Conservation (phyloP, 495 filamentous ascomycete species). For the Annulohypoxylon moriforme region DNA sequence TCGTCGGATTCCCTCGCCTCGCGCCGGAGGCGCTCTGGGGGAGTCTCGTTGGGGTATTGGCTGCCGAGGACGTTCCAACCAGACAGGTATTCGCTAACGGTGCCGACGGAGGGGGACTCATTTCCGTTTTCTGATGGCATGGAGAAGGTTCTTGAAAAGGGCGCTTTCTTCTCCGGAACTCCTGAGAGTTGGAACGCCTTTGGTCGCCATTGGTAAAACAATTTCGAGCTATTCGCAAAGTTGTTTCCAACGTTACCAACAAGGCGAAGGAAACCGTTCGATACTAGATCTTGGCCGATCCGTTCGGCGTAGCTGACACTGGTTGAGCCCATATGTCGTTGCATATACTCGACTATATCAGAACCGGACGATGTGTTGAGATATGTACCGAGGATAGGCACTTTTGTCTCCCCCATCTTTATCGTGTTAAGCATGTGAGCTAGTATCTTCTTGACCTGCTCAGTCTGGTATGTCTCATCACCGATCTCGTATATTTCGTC, state of each 20-base stretch:
- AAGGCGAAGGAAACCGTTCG: conserved; percentile 86
- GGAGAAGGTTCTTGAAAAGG: conserved; percentile 77
- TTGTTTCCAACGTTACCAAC: conserved; percentile 94
- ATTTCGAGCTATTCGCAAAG: conserved; percentile 96
- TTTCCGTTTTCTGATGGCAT: conserved; percentile 62
- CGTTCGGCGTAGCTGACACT: conserved; percentile 90
- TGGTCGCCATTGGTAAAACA: conserved; percentile 97
- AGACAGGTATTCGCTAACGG: conserved; percentile 86
- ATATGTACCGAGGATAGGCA: conserved; percentile 94
- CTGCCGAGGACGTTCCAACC: conserved; percentile 93
- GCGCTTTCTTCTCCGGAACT: conserved; percentile 85
- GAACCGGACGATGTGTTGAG: conserved; percentile 89
- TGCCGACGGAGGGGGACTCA: conserved; percentile 79
- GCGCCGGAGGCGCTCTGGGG: conserved; percentile 83
- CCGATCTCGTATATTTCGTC: conserved; percentile 89
- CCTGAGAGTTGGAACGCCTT: conserved; percentile 90
- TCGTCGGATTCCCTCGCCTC: conserved; percentile 94
- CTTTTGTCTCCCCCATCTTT: conserved; percentile 88
- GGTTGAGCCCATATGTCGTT: conserved; percentile 83
- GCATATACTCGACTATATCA: conserved; percentile 94
- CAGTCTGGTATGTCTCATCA: conserved; percentile 82
- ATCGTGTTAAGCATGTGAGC: conserved; percentile 87
- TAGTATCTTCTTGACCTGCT: conserved; percentile 90
- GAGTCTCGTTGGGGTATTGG: conserved; percentile 87
- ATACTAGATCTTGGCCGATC: conserved; percentile 92